phyloP scores from a whole-genome alignment of 169 alveolate genomes.

The Babesia caballi region DNA sequence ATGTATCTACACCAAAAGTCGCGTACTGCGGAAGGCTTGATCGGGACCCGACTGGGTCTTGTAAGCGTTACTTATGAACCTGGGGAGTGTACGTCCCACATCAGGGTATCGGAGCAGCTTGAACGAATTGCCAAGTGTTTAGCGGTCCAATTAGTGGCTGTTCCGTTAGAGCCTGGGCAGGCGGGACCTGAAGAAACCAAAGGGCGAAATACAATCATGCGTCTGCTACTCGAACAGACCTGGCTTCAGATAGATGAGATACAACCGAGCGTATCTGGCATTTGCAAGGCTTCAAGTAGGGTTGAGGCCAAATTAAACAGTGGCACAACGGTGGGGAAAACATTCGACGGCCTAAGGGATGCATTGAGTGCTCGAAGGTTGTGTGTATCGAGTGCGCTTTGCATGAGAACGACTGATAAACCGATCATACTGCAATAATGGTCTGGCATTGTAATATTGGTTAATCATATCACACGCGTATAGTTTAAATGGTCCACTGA shows the following conservation, averaged over 20 bases:
- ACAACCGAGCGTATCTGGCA: neutral
- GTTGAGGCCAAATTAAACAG: neutral
- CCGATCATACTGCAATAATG: neutral
- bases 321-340: neutral
- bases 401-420: neutral
- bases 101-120: neutral
- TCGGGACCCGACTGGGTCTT: conserved; percentile 36
- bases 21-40: neutral
- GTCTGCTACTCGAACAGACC: neutral
- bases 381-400: neutral
- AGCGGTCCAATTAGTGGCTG: conserved; percentile 43
- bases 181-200: neutral
- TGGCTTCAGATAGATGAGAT: conserved; percentile 9
- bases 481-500: too few species aligned
- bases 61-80: conserved; percentile 8
- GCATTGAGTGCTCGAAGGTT: neutral
- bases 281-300: neutral
- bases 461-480: too few species aligned
- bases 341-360: neutral
- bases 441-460: too few species aligned
- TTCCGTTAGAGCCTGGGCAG: neutral
- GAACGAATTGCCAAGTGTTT: conserved; percentile 11
- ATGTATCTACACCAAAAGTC: conserved; percentile 37
- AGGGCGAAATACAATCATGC: too few species aligned
- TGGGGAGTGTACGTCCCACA: too few species aligned